Conservation (phyloP, 805 yeast species). For the Wickerhamomyces sydowiorum region DNA sequence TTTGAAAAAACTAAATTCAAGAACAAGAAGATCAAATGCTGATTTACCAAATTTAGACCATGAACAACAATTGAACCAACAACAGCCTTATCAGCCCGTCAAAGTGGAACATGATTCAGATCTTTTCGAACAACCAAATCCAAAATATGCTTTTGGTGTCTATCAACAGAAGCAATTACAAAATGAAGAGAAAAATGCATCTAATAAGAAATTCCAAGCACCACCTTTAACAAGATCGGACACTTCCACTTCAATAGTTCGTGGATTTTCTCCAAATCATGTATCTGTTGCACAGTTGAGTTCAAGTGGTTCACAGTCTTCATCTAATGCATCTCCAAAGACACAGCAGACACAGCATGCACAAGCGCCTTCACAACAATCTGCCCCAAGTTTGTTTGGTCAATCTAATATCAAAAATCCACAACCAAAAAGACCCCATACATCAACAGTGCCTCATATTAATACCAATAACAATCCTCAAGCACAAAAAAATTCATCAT, state of each 20-base stretch:
- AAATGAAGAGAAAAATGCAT: background rate
- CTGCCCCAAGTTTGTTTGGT: constrained; percentile 1
- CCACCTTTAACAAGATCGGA: constrained; percentile 18
- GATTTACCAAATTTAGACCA: constrained; percentile 8
- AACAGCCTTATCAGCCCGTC: background rate
- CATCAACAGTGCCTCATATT: background rate
- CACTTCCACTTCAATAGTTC: constrained; percentile 22
- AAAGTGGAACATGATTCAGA: constrained; percentile 16
- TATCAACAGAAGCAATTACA: constrained; percentile 2
- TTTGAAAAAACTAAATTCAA: constrained; percentile 14
- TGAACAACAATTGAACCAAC: background rate
- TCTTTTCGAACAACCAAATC: constrained; percentile 23
- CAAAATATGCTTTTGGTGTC: constrained; percentile 24
- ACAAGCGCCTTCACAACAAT: background rate
- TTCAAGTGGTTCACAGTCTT: background rate
- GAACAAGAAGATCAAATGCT: constrained; percentile 7
- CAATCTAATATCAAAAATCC: background rate
- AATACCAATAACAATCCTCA: constrained; percentile 1
- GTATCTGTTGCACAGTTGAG: background rate
- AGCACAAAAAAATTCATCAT: background rate
- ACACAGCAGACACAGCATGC: background rate
- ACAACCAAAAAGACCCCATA: background rate
- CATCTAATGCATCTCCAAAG: background rate
- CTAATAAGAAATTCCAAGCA: background rate
- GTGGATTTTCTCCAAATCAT: constrained; percentile 22